Base-by-base conservation (phyloP, 2,329 filamentous ascomycete species). In the Tolypocladium paradoxum region DNA sequence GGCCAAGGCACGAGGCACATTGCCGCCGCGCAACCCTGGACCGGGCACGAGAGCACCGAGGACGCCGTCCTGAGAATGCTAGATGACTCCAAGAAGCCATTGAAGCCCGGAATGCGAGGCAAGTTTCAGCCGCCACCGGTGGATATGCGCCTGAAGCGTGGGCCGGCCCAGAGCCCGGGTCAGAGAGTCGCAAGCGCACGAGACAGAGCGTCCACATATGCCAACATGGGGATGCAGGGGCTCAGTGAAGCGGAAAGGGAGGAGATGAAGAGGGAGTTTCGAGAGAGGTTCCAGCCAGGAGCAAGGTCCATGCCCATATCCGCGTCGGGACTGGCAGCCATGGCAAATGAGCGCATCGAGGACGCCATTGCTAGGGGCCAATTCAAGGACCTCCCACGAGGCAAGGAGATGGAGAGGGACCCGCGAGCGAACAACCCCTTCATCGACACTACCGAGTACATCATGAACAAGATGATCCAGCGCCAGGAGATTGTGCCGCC, bases 401-500 rank as follows among this genome's bases (percentile, higher is more conserved):
- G 92, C 0, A 86, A 86, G 60, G 84, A 83, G 6, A 76, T 92
- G n/a, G 82, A 91, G 66, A 74, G 86, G n/a, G 91, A 97, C 60
- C 74, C 88, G 50, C 84, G 88, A 58, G 87, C 88, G 1, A 86
- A 85, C 60, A 95, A 87, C 60, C 90, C 93, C 0, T 97, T 95
- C 63, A 82, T 97, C 54, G 90, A 97, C 64, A 97, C 92, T 0
- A 97, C 93, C 0, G 92, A 97, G 69, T 96, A 96, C 67, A 88
- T 97, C 62, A 87, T 97, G 86, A 97, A 99, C 71, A 93, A 95
- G 71, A 96, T 97, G 74, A 96, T 99, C 57, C 88, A 96, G 71
- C 86, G 87, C 54, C 93, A 99, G 69, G 91, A 96, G 22, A 88
- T 97, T 55, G 89, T 95, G 0, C 93, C 93, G 1, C 92, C 92